Evolutionary conservation across 2,329 filamentous ascomycete species (phyloP), one percentile per base, ranked within the genome.

Genomic region (Orbilia oligospora): DNA sequence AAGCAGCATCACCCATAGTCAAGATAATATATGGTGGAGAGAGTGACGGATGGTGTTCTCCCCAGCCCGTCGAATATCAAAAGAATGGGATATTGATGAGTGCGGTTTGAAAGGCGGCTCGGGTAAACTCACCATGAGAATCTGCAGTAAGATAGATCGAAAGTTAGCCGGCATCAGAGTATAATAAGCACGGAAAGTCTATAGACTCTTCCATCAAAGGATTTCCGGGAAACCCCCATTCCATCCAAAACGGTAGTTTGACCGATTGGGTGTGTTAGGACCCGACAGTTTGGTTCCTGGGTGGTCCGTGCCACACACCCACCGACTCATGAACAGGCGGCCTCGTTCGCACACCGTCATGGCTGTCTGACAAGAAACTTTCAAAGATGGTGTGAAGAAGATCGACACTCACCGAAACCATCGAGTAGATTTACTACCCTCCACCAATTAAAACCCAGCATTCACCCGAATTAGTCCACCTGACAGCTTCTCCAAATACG

Each of bases 41-140:
- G 36, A 55, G n/a, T n/a, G n/a, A n/a, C n/a, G 44, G 55, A 46
- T 56, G 36, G 44, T 68, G 71, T 69, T 69, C 48, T 18, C 44
- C 71, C 61, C 70, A 55, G 65, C 49, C 61, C 16, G 49, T 27
- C 55, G 36, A 22, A 70, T 58, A 61, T 55, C 67, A 55, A 63
- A 46, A 48, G 73, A 77, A 71, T 67, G 73, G 33, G 33, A 30
- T n/a, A 63, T 61, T 3, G 38, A 61, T 44, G 56, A 55, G 51
- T 68, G 71, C 64, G 53, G 51, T 33, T 24, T 48, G 12, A 49
- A 61, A 44, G 41, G 38, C 73, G 73, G 73, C 73, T 77, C 73
- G 73, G 73, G 61, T 71, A 77, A 77, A 77, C 73, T 77, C 73
- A 77, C 73, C 73, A 77, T 71, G 73, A 77, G 58, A 77, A 77